Evolutionary conservation across 2,329 filamentous ascomycete genomes (phyloP), one percentile per base, ranked within the genome.

Genomic region (Saccharata proteae): DNA sequence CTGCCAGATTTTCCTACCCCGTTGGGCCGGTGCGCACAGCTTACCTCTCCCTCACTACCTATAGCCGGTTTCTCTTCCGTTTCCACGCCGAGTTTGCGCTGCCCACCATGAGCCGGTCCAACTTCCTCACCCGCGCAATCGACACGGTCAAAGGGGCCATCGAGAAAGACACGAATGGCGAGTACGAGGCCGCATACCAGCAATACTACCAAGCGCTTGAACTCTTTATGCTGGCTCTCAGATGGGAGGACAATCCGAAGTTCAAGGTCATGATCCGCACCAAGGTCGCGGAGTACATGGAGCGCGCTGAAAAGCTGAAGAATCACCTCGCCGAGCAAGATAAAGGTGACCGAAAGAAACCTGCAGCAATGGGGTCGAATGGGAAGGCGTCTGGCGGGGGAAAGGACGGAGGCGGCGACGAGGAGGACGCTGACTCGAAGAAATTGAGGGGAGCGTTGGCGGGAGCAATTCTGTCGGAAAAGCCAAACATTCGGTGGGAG

Each of bases 241-340:
- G 98, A 68, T 98, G 88, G 88, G 90, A 98, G 65, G 98, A 96
- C 72, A 96, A 94, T 63, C 77, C 81, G 41, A 88, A 86, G 47
- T 86, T 84, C 41, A 96, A 96, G 67, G 85, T 92, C 54, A 93
- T 93, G 73, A 94, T 98, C 58, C 80, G 90, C 45, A 76, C 81
- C 46, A 96, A 96, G 66, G 85, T 86, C 13, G 81, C 70, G 47
- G 88, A 94, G 55, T 98, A 98, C 67, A 93, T 98, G 80, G 88
- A 94, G 61, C 83, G 90, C 40, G 90, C 90, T 41, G 90, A 98
- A 66, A 96, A 96, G 65, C 74, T 98, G 42, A 98, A 98, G 61
- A 75, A 78, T 34, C 90, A 96, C 54, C 65, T 98, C 23, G 68
- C 77, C 30, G 78, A 86, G 42, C 68, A 73, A 33, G 80, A 90